Evolutionary conservation across 1,284 basidiomycete species (phyloP), one percentile per base, ranked within the genome.

Genomic region (Leucoagaricus sp.): DNA sequence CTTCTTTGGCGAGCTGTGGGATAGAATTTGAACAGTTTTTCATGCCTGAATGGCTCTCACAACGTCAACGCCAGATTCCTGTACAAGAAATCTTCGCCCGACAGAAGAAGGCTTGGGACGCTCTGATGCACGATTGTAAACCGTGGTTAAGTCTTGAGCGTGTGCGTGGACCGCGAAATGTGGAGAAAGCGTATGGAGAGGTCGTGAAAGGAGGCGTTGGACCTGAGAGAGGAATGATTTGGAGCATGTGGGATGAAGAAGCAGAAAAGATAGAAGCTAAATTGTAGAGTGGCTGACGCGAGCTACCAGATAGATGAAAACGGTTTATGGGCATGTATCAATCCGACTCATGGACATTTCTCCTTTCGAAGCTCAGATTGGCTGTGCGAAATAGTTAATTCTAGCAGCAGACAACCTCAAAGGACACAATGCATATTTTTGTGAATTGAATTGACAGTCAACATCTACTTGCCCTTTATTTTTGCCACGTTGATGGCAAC

Each of bases 21-120:
- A 38, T 38, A 5, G 13, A 38, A 4, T 59, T 78, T 7, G 82
- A 86, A 60, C 67, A 68, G 10, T 87, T 87, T 65, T 87, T 88
- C 69, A n/a, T 82, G 81, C 77, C 77, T 1, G 83, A 86, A 65
- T 87, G 85, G 86, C 72, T 87, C 2, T 73, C 77, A 31, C 69
- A 77, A 21, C 81, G 85, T 5, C 74, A 72, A 60, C 69, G 71
- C 40, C 74, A 84, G 60, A 67, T 86, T 1, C 67, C 77, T 1
- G 60, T 77, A 0, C 44, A 60, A 19, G 73, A 82, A 56, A 84
- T 87, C 49, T 73, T 75, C 33, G 53, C 55, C 15, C 65, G 79
- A 61, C 86, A 86, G 65, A 72, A 74, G 44, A 54, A 67, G 5
- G 85, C 83, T 6, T 87, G 85, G 86, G 69, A 64, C 10, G 76